Evolutionary conservation across 2,329 filamentous ascomycete genomes (phyloP).

Genomic region (Sporothrix globosa): DNA sequence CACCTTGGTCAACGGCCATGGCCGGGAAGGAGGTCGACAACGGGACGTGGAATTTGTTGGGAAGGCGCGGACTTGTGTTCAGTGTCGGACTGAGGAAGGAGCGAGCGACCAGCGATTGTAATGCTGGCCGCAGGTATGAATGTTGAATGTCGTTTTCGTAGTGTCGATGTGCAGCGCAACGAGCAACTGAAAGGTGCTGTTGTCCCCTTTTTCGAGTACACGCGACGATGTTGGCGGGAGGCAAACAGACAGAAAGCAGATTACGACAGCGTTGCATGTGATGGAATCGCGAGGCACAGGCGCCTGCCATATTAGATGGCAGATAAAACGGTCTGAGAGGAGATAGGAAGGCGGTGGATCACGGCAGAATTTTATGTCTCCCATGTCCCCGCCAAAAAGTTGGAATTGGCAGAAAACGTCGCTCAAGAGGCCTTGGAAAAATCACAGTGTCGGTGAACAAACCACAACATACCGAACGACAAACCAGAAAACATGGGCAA

Average conservation of each 20-base stretch:
- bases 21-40: constrained; percentile 3
- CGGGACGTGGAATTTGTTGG: neutral
- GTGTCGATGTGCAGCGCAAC: too few relatives aligned
- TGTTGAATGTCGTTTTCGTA: neutral
- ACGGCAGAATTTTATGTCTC: constrained; percentile 25
- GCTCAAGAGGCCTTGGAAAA: neutral
- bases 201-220: neutral
- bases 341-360: constrained; percentile 32
- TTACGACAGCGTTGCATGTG: constrained; percentile 30
- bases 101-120: neutral
- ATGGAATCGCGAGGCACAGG: constrained; percentile 18
- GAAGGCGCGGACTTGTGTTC: neutral
- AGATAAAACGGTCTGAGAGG: neutral
- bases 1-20: constrained; percentile 28
- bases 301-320: neutral
- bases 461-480: neutral
- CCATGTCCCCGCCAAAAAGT: constrained; percentile 26
- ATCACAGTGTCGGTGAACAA: constrained; percentile 18
- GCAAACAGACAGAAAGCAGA: neutral
- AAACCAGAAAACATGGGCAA: constrained; percentile 33
- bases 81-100: neutral
- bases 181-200: neutral
- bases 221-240: neutral
- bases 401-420: constrained; percentile 18
- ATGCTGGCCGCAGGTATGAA: neutral